A percentile compares a stretch with the other conserved stretches of the same genome.
Conservation (phyloP, 352 stramenopile species). For the Plasmopara muralis region DNA sequence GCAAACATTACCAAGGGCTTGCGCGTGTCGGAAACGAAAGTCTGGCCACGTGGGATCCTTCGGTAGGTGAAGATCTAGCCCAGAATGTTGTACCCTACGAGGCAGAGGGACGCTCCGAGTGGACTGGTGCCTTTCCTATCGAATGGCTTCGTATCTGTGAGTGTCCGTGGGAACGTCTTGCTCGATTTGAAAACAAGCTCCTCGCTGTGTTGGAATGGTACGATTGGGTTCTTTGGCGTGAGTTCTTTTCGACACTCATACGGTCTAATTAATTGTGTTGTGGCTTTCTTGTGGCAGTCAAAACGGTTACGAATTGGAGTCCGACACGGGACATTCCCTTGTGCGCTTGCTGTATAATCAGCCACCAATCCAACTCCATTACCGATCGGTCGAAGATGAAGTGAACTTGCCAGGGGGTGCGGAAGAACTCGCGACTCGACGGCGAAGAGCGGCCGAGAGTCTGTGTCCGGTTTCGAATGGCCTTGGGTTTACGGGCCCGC, state of each 20-base stretch:
- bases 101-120: constrained; percentile 37
- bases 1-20: constrained; percentile 77
- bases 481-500: constrained; percentile 25
- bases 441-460: constrained; percentile 69
- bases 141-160: constrained; percentile 86
- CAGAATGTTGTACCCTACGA: constrained; percentile 51
- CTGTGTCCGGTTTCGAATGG: constrained; percentile 30
- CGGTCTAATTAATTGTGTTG: not conserved
- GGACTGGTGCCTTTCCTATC: constrained; percentile 58
- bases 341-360: constrained; percentile 79
- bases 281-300: constrained; percentile 22
- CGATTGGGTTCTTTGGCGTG: constrained; percentile 6
- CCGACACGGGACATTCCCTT: constrained; percentile 58
- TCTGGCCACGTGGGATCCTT: constrained; percentile 26
- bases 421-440: constrained; percentile 60
- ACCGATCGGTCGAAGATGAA: constrained; percentile 82
- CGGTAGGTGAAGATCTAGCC: constrained; percentile 44
- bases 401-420: constrained; percentile 58
- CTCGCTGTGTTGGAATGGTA: constrained; percentile 54
- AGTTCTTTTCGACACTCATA: not conserved
- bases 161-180: constrained; percentile 76
- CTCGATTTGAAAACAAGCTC: constrained; percentile 65
- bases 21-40: constrained; percentile 34
- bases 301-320: constrained; percentile 63
- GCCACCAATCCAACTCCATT: constrained; percentile 73